These are phyloP conservation scores for Boletus fagicola DNA, from an alignment of 768 basidiomycete species.

Conservation along the genomic window DNA sequence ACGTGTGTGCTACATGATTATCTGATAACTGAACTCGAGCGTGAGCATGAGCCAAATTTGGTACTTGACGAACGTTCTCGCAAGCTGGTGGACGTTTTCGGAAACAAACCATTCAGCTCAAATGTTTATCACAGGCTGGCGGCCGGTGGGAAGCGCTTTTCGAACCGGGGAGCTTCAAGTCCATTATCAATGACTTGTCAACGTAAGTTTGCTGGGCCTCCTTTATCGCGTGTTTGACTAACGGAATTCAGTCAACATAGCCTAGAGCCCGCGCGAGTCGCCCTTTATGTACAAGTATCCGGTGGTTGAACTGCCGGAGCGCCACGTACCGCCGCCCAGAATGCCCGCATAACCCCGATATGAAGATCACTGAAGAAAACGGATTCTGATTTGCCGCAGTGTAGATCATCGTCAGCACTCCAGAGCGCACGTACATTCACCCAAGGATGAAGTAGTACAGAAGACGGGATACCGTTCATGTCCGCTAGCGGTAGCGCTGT, in stretches of 20 bases:
- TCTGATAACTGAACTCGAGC: neutral
- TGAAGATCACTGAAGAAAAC: conserved; percentile 3
- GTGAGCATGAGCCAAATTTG: neutral
- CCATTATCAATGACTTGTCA: too few species aligned
- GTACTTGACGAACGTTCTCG: neutral
- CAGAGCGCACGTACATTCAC: too few species aligned
- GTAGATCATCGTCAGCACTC: conserved; percentile 10
- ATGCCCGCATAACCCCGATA: conserved; percentile 9
- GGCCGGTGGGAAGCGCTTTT: neutral
- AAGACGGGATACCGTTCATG: neutral
- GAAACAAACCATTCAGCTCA: neutral
- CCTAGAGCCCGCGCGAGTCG: neutral
- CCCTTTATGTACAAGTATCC: conserved; percentile 7
- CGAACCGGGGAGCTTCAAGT: neutral
- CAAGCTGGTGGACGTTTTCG: neutral
- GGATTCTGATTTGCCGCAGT: conserved; percentile 10
- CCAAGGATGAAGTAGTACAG: neutral
- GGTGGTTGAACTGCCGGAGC: conserved; percentile 13
- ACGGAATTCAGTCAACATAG: too few species aligned
- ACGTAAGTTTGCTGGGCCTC: neutral
- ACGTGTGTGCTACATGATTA: neutral
- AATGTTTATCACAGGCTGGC: neutral
- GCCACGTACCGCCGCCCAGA: conserved; percentile 1
- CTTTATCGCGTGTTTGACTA: neutral
- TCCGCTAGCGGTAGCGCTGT: too few species aligned